Base-by-base conservation (phyloP, 1,284 basidiomycete species). In the Ustilago crameri region DNA sequence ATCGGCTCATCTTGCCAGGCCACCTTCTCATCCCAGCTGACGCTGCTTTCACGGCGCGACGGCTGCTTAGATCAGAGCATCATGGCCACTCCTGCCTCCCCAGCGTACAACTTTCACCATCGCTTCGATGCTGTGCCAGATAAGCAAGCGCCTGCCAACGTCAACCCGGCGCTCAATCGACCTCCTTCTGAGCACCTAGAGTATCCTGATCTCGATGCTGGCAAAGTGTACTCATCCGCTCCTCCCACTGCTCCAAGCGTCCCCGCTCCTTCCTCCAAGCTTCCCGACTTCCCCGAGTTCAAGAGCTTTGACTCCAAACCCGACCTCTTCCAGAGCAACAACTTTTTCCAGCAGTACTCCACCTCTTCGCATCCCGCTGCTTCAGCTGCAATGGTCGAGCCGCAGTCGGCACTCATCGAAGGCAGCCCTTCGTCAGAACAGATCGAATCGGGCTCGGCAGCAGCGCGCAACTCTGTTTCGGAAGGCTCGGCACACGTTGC, bases 281-380 rank as follows among this genome's bases (percentile, higher is more conserved):
- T 67, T 2, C 59, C 69, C 22, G 59, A 67, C 40, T 72, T 72
- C 22, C 59, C 63, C 35, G 69, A 72, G 30, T 67, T 72, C 50
- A 63, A 54, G 24, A 32, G 56, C 49, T 64, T 72, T 40, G 69
- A 67, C 40, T 44, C 41, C 27, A 40, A 54, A 9, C 43, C 50
- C 15, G 51, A 63, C 4, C 49, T 72, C 37, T 62, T 67, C 43
- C 43, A 51, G 34, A 57, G 23, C 53, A 57, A 53, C 60, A 64
- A 60, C 47, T 52, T 62, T 23, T 72, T 66, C 43, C 53, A 65
- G 41, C 69, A 72, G 37, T 71, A 65, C 38, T 48, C 68, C 0
- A 50, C 62, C 46, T 5, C 35, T 15, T 37, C 35, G 7, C 59
- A 61, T 22, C 49, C 53, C 15, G 55, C 51, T 10, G 44, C 58